A percentile compares a stretch with the other conserved stretches of the same genome.
These are phyloP conservation scores for Rhizophora apiculata DNA, from an alignment of 345 rosid genomes.

Conservation along the genomic window DNA sequence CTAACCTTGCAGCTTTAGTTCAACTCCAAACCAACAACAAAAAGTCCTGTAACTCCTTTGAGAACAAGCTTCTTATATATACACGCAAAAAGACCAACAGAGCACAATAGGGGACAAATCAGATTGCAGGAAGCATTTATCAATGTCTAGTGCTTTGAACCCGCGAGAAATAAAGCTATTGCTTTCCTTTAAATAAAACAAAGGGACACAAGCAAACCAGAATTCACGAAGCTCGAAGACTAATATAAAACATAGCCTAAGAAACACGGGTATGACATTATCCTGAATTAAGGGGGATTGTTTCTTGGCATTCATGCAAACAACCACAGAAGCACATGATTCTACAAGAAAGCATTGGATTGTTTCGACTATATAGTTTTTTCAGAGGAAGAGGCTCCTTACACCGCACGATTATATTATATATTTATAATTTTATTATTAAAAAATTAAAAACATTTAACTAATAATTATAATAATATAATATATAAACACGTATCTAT, in stretches of 20 bases:
- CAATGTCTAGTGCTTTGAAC: conserved; percentile 47
- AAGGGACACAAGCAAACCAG: conserved; percentile 21
- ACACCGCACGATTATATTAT: no score
- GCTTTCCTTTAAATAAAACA: not conserved
- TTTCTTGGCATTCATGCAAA: conserved; percentile 35
- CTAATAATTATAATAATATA: no score
- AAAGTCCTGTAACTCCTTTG: conserved; percentile 8
- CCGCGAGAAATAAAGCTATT: conserved; percentile 25
- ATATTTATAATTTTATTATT: no score
- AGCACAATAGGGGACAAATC: conserved; percentile 22
- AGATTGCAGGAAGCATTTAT: conserved; percentile 23
- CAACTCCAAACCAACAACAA: not conserved
- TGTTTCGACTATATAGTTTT: not conserved
- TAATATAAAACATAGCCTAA: conserved; percentile 7
- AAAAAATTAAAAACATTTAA: no score
- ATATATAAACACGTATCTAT: no score
- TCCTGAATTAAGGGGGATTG: conserved; percentile 35
- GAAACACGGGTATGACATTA: conserved; percentile 22
- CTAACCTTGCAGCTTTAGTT: conserved; percentile 20
- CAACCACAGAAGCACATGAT: conserved; percentile 30
- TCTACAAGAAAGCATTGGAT: conserved; percentile 15
- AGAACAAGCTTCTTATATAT: conserved; percentile 20
- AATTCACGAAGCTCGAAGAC: conserved; percentile 33
- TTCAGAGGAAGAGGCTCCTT: not conserved
- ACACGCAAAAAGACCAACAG: not conserved